Base-by-base conservation (phyloP, 2,329 filamentous ascomycete genomes). In the Stachybotrys chartarum region DNA sequence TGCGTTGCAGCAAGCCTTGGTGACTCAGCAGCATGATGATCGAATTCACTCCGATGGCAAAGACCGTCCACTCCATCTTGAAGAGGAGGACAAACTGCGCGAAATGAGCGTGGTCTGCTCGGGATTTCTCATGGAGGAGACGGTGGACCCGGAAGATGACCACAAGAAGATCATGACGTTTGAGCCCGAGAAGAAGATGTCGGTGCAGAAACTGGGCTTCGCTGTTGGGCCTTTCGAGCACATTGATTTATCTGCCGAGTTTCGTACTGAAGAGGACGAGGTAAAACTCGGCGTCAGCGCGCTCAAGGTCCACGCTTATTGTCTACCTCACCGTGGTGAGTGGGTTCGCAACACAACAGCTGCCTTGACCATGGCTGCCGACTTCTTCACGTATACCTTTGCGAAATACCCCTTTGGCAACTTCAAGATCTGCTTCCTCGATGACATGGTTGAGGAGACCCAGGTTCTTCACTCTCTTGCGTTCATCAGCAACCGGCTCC, bases 161-260 rank as follows among this genome's bases (percentile, higher is more conserved):
- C 85, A 83, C 30, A 91, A 91, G 68, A 97, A 96, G 72, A 91
- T 90, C 2, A 89, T 94, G 67, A 90, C 87, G 0, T 99, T 97
- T 67, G 84, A 85, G 55, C 87, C 89, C 52, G 81, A 82, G 57
- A 85, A 86, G 58, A 84, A 88, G 52, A 84, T 94, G 8, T 86
- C 91, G 1, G 87, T 93, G 1, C 88, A 92, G 59, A 93, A 97
- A 68, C 86, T 99, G 60, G 93, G 92, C 5, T 96, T 99, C 69
- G 90, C 91, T 3, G 83, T 97, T 55, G 94, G 95, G 0, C 94
- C 95, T 0, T 99, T 99, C 68, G 91, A 97, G 70, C 88, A 93
- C 62, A 86, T 97, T 54, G 90, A 97, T 66, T 78, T 99, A 6
- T 84, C 78, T 59, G 88, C 90, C 3, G 89, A 93, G 62, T 96